These are phyloP conservation scores for Clonostachys rosea DNA, from an alignment of 2,329 filamentous ascomycete species.

Conservation along the genomic window DNA sequence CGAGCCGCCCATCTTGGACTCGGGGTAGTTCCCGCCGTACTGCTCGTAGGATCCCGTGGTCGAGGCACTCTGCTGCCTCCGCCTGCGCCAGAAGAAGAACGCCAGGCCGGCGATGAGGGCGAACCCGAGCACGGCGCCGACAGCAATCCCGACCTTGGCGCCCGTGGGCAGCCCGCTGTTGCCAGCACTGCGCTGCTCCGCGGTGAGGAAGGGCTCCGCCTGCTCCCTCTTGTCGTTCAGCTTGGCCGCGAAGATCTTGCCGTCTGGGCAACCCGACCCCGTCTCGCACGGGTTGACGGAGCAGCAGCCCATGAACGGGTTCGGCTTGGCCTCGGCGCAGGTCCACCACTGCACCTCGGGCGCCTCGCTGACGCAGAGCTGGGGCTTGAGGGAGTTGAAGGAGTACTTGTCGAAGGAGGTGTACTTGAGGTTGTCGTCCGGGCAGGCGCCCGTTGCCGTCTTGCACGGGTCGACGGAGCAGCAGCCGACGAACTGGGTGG, in stretches of 20 bases:
- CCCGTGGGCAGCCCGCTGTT: slow-evolving; percentile 19
- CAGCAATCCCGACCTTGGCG: slow-evolving; percentile 28
- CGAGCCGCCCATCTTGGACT: not conserved
- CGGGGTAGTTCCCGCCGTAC: not conserved
- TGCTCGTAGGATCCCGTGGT: not conserved
- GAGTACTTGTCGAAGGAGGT: slow-evolving; percentile 15
- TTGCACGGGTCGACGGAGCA: slow-evolving; percentile 28
- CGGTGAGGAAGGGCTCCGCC: slow-evolving; percentile 2
- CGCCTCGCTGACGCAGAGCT: slow-evolving; percentile 14
- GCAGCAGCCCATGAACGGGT: slow-evolving; percentile 26
- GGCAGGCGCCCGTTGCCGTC: slow-evolving; percentile 21
- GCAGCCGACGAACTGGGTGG: slow-evolving; percentile 31
- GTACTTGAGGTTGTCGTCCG: slow-evolving; percentile 12
- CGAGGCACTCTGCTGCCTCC: slow-evolving; percentile 1
- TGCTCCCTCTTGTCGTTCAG: slow-evolving; percentile 2
- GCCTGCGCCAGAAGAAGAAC: slow-evolving; percentile 7
- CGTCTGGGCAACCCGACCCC: slow-evolving; percentile 1
- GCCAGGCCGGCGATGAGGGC: slow-evolving; percentile 19
- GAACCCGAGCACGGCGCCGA: slow-evolving; percentile 22
- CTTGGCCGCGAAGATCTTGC: slow-evolving; percentile 1
- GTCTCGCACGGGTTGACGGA: slow-evolving; percentile 20
- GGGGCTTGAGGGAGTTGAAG: slow-evolving; percentile 17
- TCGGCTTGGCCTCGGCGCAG: slow-evolving; percentile 12
- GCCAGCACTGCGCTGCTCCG: not conserved
- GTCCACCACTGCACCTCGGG: slow-evolving; percentile 18